phyloP scores from a whole-genome alignment of 306 rosid genomes.

The Cucurbita argyrosperma region DNA sequence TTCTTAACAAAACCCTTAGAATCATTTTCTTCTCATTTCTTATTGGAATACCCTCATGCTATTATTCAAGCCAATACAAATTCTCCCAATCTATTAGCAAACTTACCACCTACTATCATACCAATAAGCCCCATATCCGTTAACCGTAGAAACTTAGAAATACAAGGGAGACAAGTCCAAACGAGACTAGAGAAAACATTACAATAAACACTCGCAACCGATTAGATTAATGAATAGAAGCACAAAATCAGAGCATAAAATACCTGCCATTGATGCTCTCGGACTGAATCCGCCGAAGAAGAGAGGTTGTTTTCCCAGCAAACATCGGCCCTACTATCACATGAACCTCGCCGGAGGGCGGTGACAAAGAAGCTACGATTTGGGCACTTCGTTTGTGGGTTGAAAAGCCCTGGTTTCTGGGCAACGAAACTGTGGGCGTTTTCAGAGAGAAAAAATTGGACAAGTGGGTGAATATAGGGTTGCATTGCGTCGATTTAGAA shows the following conservation, averaged over 20 bases:
- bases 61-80: background rate
- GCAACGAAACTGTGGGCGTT: constrained; percentile 16
- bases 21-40: background rate
- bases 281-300: constrained; percentile 60
- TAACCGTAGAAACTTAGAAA: background rate
- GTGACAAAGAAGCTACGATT: constrained; percentile 19
- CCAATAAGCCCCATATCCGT: background rate
- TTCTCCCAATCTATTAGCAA: background rate
- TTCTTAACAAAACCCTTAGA: background rate
- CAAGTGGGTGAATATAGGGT: constrained; percentile 5
- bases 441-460: constrained; percentile 20
- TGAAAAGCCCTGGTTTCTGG: constrained; percentile 8
- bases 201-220: background rate
- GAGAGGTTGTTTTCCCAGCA: constrained; percentile 78
- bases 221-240: background rate
- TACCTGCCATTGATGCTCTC: constrained; percentile 65
- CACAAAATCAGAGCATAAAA: background rate
- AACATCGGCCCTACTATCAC: constrained; percentile 89
- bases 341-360: constrained; percentile 58
- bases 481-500: constrained; percentile 8
- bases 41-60: background rate
- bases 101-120: background rate
- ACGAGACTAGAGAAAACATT: background rate
- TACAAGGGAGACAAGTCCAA: background rate
- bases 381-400: constrained; percentile 24